Base-by-base conservation (phyloP, 176 grass and related monocot species). In the Tuctoria greenei region DNA sequence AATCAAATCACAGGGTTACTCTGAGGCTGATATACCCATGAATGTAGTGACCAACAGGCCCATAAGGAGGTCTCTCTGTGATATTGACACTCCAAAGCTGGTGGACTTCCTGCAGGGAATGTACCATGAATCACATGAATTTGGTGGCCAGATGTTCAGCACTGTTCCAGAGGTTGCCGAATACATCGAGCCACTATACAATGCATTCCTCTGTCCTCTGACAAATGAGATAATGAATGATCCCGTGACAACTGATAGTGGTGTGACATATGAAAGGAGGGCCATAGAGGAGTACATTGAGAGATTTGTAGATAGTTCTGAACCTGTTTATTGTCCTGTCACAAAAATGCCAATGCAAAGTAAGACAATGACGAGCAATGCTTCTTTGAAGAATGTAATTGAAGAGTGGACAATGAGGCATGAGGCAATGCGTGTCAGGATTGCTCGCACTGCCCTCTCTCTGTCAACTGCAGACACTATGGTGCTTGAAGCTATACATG, bases 201-300 rank as follows among this genome's bases (percentile, higher is more conserved):
- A 88, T 64, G 81, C 86, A 2, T 93, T 97, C 76, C 86, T 97
- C 50, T 97, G 94, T 72, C 86, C 94, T 58, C 56, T 97, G 27
- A 90, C 86, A 64, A 93, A 93, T 74, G 88, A 85, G 52, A 75
- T 91, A 60, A 97, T 97, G 94, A 69, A 64, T 55, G 91, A 93
- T 77, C 94, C 94, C 40, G 94, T 89, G 52, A 91, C 63, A 4
- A 87, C 69, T 41, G 91, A 89, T 26, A 79, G 79, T 25, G 88
- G 94, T 27, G 82, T 89, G 55, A 97, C 94, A 76, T 97, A 81
- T 75, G 94, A 97, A 72, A 93, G 91, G 84, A 91, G 73, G 54
- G 91, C 81, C 39, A 93, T 93, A 77, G 51, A 82, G 44, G 84
- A 91, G 45, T 59, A 88, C 79, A 84, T 93, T 65, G 86, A 86